phyloP scores from a whole-genome alignment of 2,329 filamentous ascomycete species.

The Peltaster fructicola region DNA sequence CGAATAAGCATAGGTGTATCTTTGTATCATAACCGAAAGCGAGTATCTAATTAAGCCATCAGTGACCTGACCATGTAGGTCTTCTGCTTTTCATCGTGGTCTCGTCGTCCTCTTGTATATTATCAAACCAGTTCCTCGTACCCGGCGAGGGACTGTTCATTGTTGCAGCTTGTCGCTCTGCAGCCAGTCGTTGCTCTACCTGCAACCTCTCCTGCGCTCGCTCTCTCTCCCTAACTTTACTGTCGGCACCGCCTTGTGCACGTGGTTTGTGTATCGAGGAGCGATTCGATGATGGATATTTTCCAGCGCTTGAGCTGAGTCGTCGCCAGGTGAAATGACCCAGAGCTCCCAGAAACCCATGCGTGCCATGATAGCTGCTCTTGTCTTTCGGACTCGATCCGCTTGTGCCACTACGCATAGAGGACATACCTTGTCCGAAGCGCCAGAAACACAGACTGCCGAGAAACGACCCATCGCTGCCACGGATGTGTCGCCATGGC shows the following conservation, averaged over 20 bases:
- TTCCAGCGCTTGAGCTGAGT: slow-evolving; percentile 7
- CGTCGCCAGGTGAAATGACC: slow-evolving; percentile 2
- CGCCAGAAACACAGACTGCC: slow-evolving; percentile 22
- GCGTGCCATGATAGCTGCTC: background rate
- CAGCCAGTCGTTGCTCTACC: slow-evolving; percentile 23
- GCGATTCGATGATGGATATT: slow-evolving; percentile 5
- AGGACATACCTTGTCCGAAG: slow-evolving; percentile 2
- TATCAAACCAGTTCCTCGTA: too few relatives aligned
- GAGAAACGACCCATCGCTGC: slow-evolving; percentile 24
- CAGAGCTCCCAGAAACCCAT: slow-evolving; percentile 3
- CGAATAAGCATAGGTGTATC: too few relatives aligned
- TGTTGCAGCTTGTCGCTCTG: too few relatives aligned
- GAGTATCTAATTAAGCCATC: too few relatives aligned
- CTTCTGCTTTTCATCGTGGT: too few relatives aligned
- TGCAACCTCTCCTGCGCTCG: slow-evolving; percentile 22
- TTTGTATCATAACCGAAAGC: too few relatives aligned
- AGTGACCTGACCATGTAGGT: too few relatives aligned
- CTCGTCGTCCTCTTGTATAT: too few relatives aligned
- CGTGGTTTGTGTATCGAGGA: slow-evolving; percentile 2
- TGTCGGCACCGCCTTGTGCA: slow-evolving; percentile 15
- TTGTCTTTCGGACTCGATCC: background rate
- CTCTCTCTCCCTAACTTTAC: slow-evolving; percentile 17
- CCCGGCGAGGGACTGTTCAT: too few relatives aligned
- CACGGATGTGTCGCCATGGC: slow-evolving; percentile 45
- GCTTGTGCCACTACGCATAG: background rate